Percentiles rank a stretch among this genome's conserved stretches.
These are phyloP conservation scores for Cucurbita ficifolia DNA, from an alignment of 306 rosid species.

Conservation along the genomic window DNA sequence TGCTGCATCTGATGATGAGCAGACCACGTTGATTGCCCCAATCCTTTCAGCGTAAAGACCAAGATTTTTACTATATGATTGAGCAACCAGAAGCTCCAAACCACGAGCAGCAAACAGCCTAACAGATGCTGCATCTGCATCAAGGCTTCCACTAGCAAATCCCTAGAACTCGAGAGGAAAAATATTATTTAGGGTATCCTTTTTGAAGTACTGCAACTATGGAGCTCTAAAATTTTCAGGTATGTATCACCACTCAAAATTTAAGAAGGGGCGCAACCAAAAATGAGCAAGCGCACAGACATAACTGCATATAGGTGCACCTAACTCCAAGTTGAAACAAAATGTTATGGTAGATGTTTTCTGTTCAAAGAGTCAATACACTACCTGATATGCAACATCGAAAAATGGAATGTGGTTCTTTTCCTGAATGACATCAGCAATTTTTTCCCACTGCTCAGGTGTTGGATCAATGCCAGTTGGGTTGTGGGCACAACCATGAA, in stretches of 20 bases:
- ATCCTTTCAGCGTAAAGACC: constrained; percentile 97
- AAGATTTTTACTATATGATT: constrained; percentile 94
- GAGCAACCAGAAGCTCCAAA: constrained; percentile 84
- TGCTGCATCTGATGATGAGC: constrained; percentile 77
- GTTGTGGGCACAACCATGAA: constrained; percentile 99
- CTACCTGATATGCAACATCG: constrained; percentile 95
- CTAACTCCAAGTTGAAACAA: neutral
- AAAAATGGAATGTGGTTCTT: constrained; percentile 86
- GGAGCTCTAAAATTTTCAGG: neutral
- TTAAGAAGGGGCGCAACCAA: neutral
- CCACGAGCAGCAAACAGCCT: constrained; percentile 83
- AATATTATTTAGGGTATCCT: neutral
- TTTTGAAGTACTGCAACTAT: neutral
- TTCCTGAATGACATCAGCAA: constrained; percentile 74
- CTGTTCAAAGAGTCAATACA: constrained; percentile 4
- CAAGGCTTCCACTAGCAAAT: constrained; percentile 99
- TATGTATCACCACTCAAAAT: neutral
- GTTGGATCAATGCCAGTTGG: constrained; percentile 99
- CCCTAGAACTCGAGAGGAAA: constrained; percentile 34
- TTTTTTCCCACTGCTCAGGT: constrained; percentile 81
- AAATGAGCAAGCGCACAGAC: neutral
- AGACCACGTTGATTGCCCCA: constrained; percentile 84
- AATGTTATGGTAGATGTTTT: neutral
- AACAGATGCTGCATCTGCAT: constrained; percentile 76
- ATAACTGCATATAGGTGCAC: neutral